phyloP scores from a whole-genome alignment of 805 yeast species.

The Monosporozyma unispora region DNA sequence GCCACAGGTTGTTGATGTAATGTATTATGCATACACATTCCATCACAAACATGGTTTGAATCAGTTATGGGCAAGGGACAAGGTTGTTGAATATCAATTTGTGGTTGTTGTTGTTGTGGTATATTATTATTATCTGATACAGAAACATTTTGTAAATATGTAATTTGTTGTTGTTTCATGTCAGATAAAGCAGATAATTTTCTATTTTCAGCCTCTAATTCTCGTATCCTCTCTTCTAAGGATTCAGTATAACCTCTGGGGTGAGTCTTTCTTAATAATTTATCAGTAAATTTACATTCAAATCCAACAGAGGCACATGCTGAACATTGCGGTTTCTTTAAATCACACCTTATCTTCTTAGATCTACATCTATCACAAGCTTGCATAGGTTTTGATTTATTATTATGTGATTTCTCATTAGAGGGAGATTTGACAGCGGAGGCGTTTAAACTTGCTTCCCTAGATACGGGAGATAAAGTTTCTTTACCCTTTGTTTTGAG shows the following conservation, averaged over 20 bases:
- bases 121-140: no score
- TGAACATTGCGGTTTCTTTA: slow-evolving; percentile 60
- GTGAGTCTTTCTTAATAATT: slow-evolving; percentile 73
- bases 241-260: slow-evolving; percentile 92
- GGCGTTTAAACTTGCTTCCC: neutral
- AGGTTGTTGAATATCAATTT: neutral
- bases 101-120: no score
- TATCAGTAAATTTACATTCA: slow-evolving; percentile 82
- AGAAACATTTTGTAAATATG: neutral
- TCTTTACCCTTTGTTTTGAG: neutral
- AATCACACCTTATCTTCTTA: slow-evolving; percentile 71
- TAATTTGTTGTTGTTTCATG: slow-evolving; percentile 22
- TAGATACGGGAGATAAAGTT: neutral
- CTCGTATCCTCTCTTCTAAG: slow-evolving; percentile 79
- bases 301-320: slow-evolving; percentile 79
- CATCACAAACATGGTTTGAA: slow-evolving; percentile 11
- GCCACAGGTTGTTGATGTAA: slow-evolving; percentile 23
- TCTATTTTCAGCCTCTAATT: slow-evolving; percentile 71
- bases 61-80: neutral
- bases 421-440: no score
- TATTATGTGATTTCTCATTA: neutral
- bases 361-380: slow-evolving; percentile 70
- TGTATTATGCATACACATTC: slow-evolving; percentile 7
- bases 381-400: neutral
- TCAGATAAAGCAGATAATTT: slow-evolving; percentile 44